Percentiles rank a stretch among this genome's conserved stretches.
phyloP scores from a whole-genome alignment of 257 asterid genomes.

The Eustoma russellianum region DNA sequence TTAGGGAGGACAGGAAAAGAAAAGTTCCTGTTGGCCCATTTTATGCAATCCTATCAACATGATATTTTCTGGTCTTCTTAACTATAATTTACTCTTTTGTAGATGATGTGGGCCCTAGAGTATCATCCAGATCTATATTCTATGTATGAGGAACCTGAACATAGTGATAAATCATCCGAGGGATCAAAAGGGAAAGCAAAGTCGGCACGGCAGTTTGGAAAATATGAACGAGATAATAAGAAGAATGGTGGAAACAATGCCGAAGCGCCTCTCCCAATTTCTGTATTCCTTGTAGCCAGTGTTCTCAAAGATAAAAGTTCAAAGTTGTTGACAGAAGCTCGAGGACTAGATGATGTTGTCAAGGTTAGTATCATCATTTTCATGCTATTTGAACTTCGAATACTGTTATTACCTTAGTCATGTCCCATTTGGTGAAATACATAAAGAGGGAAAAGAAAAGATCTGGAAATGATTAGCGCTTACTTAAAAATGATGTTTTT shows the following conservation, averaged over 20 bases:
- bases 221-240: slow-evolving; percentile 61
- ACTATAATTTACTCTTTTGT: slow-evolving; percentile 9
- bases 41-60: too few species aligned
- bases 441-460: neutral
- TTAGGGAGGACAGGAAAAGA: too few species aligned
- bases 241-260: slow-evolving; percentile 32
- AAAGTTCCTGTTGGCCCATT: too few species aligned
- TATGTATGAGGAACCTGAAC: slow-evolving; percentile 48
- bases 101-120: slow-evolving; percentile 99
- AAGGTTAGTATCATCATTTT: slow-evolving; percentile 39
- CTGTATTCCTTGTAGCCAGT: slow-evolving; percentile 83
- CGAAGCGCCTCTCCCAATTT: slow-evolving; percentile 63
- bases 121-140: slow-evolving; percentile 62
- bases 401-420: neutral
- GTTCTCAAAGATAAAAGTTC: slow-evolving; percentile 69
- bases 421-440: neutral
- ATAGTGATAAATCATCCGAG: slow-evolving; percentile 30
- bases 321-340: slow-evolving; percentile 71
- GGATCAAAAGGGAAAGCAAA: slow-evolving; percentile 51
- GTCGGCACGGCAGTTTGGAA: slow-evolving; percentile 56
- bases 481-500: neutral
- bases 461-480: neutral
- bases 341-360: slow-evolving; percentile 82
- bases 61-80: slow-evolving; percentile 2
- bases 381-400: too few species aligned